Evolutionary conservation across 257 asterid species (phyloP).

Genomic region (Misopates orontium): DNA sequence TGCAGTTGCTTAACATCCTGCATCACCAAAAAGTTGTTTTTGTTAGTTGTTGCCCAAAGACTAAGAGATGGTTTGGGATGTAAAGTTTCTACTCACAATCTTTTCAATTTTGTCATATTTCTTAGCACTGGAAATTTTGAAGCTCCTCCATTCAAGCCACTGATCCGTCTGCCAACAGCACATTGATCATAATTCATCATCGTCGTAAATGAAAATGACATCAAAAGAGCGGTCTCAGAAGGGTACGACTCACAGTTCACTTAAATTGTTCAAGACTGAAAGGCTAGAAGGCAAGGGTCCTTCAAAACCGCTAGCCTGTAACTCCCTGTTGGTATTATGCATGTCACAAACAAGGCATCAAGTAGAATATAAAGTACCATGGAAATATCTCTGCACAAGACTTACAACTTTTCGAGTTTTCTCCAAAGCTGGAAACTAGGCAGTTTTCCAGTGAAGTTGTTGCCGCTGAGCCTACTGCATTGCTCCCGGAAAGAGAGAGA

Average conservation of each 20-base stretch:
- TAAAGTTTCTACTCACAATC: constrained; percentile 41
- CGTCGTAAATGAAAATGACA: background rate
- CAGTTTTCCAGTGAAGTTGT: constrained; percentile 49
- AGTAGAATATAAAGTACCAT: constrained; percentile 9
- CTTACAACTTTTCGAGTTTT: constrained; percentile 55
- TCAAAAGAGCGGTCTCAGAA: background rate
- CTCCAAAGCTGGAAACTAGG: constrained; percentile 49
- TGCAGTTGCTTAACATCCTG: constrained; percentile 73
- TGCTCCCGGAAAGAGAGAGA: no score
- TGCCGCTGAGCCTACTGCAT: constrained; percentile 60
- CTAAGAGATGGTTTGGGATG: background rate
- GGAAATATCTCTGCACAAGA: constrained; percentile 16
- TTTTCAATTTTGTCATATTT: constrained; percentile 36
- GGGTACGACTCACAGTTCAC: constrained; percentile 46
- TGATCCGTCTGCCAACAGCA: constrained; percentile 50
- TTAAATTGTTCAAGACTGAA: constrained; percentile 44
- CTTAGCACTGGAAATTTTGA: constrained; percentile 47
- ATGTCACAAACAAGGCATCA: constrained; percentile 4
- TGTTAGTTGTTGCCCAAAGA: constrained; percentile 3
- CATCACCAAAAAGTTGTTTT: constrained; percentile 7
- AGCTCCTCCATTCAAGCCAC: constrained; percentile 30
- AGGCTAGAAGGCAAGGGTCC: constrained; percentile 66
- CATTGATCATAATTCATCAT: background rate
- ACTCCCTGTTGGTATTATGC: constrained; percentile 51
- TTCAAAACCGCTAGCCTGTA: constrained; percentile 59